These are phyloP conservation scores for Begonia masoniana DNA, from an alignment of 306 rosid genomes.

Conservation along the genomic window DNA sequence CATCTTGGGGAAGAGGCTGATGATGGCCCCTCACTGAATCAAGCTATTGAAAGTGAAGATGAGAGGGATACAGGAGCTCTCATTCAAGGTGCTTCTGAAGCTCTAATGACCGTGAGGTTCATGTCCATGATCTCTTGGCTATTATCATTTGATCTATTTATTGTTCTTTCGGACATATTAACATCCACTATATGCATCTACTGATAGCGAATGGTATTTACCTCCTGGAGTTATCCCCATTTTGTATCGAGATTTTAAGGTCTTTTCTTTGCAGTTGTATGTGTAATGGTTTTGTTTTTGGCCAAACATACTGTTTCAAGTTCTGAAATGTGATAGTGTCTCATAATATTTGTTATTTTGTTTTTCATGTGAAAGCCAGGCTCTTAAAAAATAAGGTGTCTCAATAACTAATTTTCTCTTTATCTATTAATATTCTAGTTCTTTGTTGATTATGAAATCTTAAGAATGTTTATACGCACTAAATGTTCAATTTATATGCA, in stretches of 20 bases:
- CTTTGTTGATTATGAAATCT: too few relatives aligned
- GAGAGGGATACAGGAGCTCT: conserved; percentile 20
- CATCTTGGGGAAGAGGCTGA: conserved; percentile 8
- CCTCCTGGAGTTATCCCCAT: not conserved
- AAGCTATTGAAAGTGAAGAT: conserved; percentile 38
- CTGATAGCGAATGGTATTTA: too few relatives aligned
- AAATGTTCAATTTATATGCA: too few relatives aligned
- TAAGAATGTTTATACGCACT: too few relatives aligned
- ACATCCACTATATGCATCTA: not conserved
- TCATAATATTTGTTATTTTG: too few relatives aligned
- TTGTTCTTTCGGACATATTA: not conserved
- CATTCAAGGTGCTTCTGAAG: conserved; percentile 19
- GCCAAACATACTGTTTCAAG: not conserved
- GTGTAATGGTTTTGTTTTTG: not conserved
- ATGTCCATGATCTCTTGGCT: conserved; percentile 6
- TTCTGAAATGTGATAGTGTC: not conserved
- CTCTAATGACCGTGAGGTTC: conserved; percentile 40
- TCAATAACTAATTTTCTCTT: too few relatives aligned
- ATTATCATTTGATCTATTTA: not conserved
- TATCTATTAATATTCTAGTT: too few relatives aligned
- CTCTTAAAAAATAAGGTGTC: too few relatives aligned
- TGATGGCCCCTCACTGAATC: conserved; percentile 8
- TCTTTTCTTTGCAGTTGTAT: not conserved
- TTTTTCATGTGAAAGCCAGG: too few relatives aligned
- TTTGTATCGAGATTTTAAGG: not conserved